These are phyloP conservation scores for Afroboletus lepidellus DNA, from an alignment of 1,284 basidiomycete species.

Conservation along the genomic window DNA sequence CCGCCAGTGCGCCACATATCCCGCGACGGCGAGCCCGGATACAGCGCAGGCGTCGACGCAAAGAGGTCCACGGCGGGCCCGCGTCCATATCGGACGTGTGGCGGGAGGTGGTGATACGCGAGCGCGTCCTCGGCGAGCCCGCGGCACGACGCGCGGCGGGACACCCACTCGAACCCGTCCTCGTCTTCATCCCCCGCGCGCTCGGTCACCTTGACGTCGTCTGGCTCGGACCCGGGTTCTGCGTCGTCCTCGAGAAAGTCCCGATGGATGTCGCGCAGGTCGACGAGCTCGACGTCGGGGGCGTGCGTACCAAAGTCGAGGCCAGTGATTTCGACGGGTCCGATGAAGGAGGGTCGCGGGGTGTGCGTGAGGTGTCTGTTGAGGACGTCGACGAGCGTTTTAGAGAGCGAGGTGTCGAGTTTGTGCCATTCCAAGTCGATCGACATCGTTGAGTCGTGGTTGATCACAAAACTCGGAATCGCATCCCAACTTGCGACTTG, in stretches of 20 bases:
- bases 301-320: constrained; percentile 84
- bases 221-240: constrained; percentile 34
- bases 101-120: constrained; percentile 65
- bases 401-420: constrained; percentile 70
- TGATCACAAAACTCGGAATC: neutral
- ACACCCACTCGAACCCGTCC: constrained; percentile 78
- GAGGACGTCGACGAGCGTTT: constrained; percentile 72
- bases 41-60: constrained; percentile 51
- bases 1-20: constrained; percentile 51
- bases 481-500: no score
- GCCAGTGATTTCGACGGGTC: constrained; percentile 81
- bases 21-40: constrained; percentile 37
- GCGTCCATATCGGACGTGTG: constrained; percentile 67
- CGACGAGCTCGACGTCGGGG: constrained; percentile 88
- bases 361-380: constrained; percentile 76
- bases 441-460: constrained; percentile 55
- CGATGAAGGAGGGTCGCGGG: constrained; percentile 87
- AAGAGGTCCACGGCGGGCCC: constrained; percentile 57
- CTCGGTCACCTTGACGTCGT: constrained; percentile 54
- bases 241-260: constrained; percentile 81
- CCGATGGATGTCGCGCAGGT: constrained; percentile 90
- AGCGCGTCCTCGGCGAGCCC: constrained; percentile 53
- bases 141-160: constrained; percentile 55
- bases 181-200: constrained; percentile 56
- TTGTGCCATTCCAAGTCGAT: constrained; percentile 79